Evolutionary conservation across 805 yeast genomes (phyloP).

Genomic region (Lipomyces sp.): DNA sequence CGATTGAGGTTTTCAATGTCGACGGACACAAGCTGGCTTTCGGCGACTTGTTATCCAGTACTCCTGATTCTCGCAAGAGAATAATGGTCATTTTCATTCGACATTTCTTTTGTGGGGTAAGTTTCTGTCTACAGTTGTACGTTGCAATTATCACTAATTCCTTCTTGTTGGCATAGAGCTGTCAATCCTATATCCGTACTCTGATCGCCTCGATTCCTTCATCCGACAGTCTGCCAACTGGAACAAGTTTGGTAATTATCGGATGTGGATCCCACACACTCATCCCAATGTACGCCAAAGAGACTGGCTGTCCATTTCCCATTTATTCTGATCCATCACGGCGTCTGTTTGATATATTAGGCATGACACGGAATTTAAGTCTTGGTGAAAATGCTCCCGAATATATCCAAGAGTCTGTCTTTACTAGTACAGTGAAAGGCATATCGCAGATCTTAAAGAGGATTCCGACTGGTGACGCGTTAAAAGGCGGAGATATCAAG

Average conservation of each 20-base stretch:
- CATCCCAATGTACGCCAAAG: slow-evolving; percentile 11
- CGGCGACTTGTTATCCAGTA: not conserved
- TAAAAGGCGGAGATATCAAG: slow-evolving; percentile 3
- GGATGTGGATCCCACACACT: slow-evolving; percentile 8
- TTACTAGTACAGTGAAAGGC: slow-evolving; percentile 6
- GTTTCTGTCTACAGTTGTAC: not conserved
- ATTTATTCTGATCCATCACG: slow-evolving; percentile 10
- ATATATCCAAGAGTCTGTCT: slow-evolving; percentile 3
- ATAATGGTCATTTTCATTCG: slow-evolving; percentile 6
- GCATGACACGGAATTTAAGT: slow-evolving; percentile 3
- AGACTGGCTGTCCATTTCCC: slow-evolving; percentile 7
- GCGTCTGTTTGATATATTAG: slow-evolving; percentile 1
- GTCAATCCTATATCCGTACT: slow-evolving; percentile 2
- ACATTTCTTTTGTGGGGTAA: slow-evolving; percentile 9
- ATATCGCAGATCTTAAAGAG: slow-evolving; percentile 6
- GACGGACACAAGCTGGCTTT: slow-evolving; percentile 2
- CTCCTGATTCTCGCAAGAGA: not conserved
- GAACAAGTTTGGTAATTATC: not conserved
- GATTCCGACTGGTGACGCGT: slow-evolving; percentile 6
- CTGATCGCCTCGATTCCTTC: slow-evolving; percentile 3
- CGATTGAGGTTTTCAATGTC: not conserved
- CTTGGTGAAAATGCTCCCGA: slow-evolving; percentile 7
- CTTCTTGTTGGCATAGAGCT: slow-evolving; percentile 1
- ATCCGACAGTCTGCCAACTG: slow-evolving; percentile 2
- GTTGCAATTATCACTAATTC: not conserved